Evolutionary conservation across 2,329 filamentous ascomycete species (phyloP).

Genomic region (Curvularia spicifera): DNA sequence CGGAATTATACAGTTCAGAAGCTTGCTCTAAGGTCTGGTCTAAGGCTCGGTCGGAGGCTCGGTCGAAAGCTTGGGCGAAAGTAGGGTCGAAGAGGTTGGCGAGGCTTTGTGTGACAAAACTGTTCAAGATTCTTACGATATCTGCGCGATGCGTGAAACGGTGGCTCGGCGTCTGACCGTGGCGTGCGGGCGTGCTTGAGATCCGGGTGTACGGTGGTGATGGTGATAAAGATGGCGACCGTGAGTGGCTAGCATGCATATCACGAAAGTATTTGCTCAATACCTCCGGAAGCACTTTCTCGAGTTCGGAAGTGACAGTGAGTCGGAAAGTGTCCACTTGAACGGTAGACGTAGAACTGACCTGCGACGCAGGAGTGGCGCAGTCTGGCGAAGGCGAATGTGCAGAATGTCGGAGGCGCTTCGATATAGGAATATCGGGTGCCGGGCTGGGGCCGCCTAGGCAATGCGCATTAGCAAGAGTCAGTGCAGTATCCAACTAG

Average conservation of each 20-base stretch:
- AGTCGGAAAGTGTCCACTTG: constrained; percentile 2
- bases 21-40: not conserved
- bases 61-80: not conserved
- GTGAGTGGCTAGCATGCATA: not conserved
- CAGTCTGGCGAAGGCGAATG: not conserved
- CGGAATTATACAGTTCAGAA: not conserved
- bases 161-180: not conserved
- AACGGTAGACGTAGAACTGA: constrained; percentile 3
- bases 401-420: not conserved
- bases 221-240: not conserved
- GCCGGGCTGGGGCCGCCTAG: not conserved
- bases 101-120: no score
- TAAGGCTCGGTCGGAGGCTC: not conserved
- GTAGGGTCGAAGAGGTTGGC: not conserved
- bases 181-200: not conserved
- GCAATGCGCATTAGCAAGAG: not conserved
- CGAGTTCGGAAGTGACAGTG: not conserved
- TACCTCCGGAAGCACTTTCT: constrained; percentile 2
- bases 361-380: not conserved
- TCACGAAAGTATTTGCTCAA: not conserved
- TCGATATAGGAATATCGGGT: not conserved
- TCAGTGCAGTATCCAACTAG: not conserved
- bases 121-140: not conserved
- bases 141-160: not conserved
- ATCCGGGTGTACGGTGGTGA: not conserved